Evolutionary conservation across 495 filamentous ascomycete genomes (phyloP).

Genomic region (Cudoniella acicularis): DNA sequence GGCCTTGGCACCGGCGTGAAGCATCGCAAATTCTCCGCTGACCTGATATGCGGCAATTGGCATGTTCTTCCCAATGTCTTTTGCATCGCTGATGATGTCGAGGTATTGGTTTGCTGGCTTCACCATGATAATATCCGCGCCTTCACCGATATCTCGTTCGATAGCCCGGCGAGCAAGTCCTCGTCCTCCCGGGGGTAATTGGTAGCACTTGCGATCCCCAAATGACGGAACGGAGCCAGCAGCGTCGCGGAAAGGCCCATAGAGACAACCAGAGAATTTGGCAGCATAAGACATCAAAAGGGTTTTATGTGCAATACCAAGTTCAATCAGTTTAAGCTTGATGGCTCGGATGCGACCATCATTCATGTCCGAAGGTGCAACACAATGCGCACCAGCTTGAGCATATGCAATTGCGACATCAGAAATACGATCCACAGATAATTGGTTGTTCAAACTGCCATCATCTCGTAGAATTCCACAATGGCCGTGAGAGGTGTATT

Average conservation of each 20-base stretch:
- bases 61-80: constrained; percentile 84
- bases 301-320: constrained; percentile 81
- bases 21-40: constrained; percentile 96
- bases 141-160: constrained; percentile 81
- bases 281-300: constrained; percentile 96
- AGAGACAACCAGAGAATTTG: constrained; percentile 94
- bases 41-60: constrained; percentile 96
- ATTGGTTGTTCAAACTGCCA: constrained; percentile 83
- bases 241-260: constrained; percentile 95
- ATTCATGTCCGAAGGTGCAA: constrained; percentile 98
- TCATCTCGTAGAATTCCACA: constrained; percentile 94
- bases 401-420: constrained; percentile 94
- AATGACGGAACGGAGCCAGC: constrained; percentile 90
- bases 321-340: constrained; percentile 91
- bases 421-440: constrained; percentile 88
- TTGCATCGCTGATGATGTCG: constrained; percentile 94
- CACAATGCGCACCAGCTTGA: constrained; percentile 88
- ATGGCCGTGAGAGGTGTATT: constrained; percentile 98
- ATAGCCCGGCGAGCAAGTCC: constrained; percentile 95
- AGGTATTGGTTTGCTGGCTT: constrained; percentile 93
- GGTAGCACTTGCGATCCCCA: constrained; percentile 93
- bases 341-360: constrained; percentile 94
- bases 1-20: constrained; percentile 90
- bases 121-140: constrained; percentile 98
- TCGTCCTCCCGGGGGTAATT: constrained; percentile 85